Evolutionary conservation across 176 grass and related monocot genomes (phyloP), one percentile per base, ranked within the genome.

Genomic region (Carex littledalei): DNA sequence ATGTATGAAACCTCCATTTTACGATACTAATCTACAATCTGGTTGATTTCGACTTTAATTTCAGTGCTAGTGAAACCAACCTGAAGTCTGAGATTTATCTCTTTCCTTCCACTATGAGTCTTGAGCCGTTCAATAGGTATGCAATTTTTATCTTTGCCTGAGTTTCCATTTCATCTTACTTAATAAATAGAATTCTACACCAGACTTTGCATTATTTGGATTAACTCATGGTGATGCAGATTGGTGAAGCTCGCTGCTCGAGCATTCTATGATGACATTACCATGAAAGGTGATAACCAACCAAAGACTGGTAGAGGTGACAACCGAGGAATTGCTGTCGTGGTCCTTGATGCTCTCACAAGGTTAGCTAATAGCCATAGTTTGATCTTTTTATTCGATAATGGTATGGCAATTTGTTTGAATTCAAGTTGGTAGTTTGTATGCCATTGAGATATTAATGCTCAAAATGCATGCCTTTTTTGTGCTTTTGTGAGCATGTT

Each of bases 301-400:
- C 85, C 91, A 49, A 98, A 98, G 87, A 88, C 89, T 34, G 91
- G 93, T 79, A 91, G 93, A 15, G 91, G 89, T 16, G 96, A 99
- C 88, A 99, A 99, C 89, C 87, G 96, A 49, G 96, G 96, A 41
- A 99, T 99, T 91, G 93, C 96, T 60, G 93, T 99, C 55, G 93
- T 99, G 16, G 96, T 99, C 47, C 89, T 99, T 11, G 96, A 99
- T 58, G 91, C 91, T 0, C 96, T 99, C 57, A 91, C 93, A 39
- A 95, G 91, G 96, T 95, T 71, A 58, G 26, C 6, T 20, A n/a
- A 16, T 14, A 76, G 9, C 12, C 61, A 5, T 68, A 13, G 18
- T 67, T 80, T 72, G n/a, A 35, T 72, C 18, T 59, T 8, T 64
- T 77, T 34, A 78, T 78, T 78, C 31, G 52, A 56, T 78, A 56